Evolutionary conservation across 169 alveolate genomes (phyloP), one percentile per base, ranked within the genome.

Genomic region (Theileria orientalis): DNA sequence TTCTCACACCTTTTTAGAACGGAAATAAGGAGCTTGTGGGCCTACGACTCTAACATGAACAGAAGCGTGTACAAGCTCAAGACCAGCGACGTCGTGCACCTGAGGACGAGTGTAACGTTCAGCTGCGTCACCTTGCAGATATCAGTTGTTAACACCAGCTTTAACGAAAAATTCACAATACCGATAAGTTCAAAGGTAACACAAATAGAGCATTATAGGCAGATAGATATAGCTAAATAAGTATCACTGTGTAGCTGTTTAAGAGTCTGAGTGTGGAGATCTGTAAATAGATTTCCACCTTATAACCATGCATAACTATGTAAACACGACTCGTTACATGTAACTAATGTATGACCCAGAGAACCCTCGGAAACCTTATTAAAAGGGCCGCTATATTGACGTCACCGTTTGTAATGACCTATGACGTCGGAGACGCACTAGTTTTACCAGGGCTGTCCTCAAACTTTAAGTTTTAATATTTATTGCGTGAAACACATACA

Each of bases 351-450:
- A 42, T n/a, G 16, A 42, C 16, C 16, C 51, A 68, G 76, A 46
- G 66, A 54, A 23, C 29, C 8, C 2, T 68, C 25, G 76, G 88
- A 19, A 80, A 49, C n/a, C 51, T 66, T 42, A 64, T 80, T 5
- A 64, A 60, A 63, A 23, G 78, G 23, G 71, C 84, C 14, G 29
- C 32, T 21, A 72, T 80, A 14, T 7, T 56, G 11, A 74, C 71
- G 13, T 75, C 88, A n/a, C 88, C 88, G 23, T 72, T 72, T 60
- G 29, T 80, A 33, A 37, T 64, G 35, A 25, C 76, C 35, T 57
- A 64, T 9, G 88, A 80, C 63, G 32, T 62, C 25, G 84, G 88
- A 14, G 88, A 72, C 37, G 54, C 84, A 9, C 83, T 80, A n/a
- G 57, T 59, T 29, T 41, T 80, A 21, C 88, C 88, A 11, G 88